Percentiles rank a stretch among this genome's conserved stretches.
Evolutionary conservation across 2,329 filamentous ascomycete species (phyloP).

Genomic region (Chaetomiaceae sp.): DNA sequence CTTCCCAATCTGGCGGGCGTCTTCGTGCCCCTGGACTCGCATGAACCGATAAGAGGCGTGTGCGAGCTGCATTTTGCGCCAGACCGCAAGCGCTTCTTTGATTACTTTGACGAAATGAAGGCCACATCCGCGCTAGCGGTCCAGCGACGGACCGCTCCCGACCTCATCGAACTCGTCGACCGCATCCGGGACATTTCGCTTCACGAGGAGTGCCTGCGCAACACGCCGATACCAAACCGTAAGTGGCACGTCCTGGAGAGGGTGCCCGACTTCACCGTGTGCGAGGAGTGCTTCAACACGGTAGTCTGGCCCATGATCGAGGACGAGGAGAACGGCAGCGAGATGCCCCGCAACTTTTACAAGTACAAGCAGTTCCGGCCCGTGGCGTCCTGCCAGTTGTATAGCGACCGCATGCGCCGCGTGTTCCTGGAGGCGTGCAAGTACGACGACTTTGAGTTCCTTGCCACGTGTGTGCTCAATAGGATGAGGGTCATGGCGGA

Average conservation of each 20-base stretch:
- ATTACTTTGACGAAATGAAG: conserved; percentile 60
- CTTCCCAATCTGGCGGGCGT: conserved; percentile 67
- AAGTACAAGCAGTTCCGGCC: conserved; percentile 53
- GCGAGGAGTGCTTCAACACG: conserved; percentile 79
- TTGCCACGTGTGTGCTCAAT: conserved; percentile 55
- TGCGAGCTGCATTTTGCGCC: conserved; percentile 65
- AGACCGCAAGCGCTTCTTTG: conserved; percentile 50
- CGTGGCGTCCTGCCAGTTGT: conserved; percentile 68
- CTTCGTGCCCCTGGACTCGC: conserved; percentile 53
- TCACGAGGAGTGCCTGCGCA: conserved; percentile 60
- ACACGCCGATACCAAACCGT: conserved; percentile 56
- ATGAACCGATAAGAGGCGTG: conserved; percentile 45
- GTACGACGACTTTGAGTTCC: conserved; percentile 60
- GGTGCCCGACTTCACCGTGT: conserved; percentile 75
- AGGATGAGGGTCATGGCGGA: conserved; percentile 40
- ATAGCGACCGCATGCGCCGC: conserved; percentile 72
- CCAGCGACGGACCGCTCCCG: conserved; percentile 42
- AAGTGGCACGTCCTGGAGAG: conserved; percentile 75
- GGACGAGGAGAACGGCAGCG: conserved; percentile 37
- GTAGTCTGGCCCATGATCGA: conserved; percentile 66
- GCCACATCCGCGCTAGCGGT: conserved; percentile 49
- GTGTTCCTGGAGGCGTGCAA: conserved; percentile 65
- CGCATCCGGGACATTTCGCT: conserved; percentile 56
- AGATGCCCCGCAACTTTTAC: conserved; percentile 63
- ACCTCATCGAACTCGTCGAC: conserved; percentile 59